phyloP scores from a whole-genome alignment of 257 asterid genomes.

The Verbascum thapsus region DNA sequence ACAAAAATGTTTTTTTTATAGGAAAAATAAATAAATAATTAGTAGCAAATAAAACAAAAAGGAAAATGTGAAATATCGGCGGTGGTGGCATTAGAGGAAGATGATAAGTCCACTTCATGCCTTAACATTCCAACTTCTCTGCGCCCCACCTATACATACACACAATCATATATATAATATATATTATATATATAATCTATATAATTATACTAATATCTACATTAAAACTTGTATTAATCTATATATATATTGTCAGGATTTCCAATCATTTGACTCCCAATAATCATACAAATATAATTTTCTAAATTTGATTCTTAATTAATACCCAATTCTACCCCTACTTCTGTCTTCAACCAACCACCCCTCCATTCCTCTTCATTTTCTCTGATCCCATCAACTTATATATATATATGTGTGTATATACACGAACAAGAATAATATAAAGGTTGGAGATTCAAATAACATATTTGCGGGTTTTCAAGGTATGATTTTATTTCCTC shows the following conservation, averaged over 20 bases:
- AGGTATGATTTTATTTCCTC: constrained; percentile 32
- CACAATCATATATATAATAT: neutral
- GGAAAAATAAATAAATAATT: too few relatives aligned
- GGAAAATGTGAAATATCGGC: constrained; percentile 33
- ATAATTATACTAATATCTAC: neutral
- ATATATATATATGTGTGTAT: constrained; percentile 27
- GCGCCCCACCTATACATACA: constrained; percentile 38
- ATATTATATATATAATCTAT: neutral
- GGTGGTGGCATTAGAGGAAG: constrained; percentile 51
- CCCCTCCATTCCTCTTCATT: constrained; percentile 45
- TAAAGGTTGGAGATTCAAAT: constrained; percentile 25
- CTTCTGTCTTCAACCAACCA: constrained; percentile 43
- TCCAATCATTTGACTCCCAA: constrained; percentile 34
- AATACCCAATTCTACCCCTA: constrained; percentile 38
- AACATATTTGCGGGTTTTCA: constrained; percentile 21
- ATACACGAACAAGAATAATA: constrained; percentile 9
- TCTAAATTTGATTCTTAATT: constrained; percentile 28
- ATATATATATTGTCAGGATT: constrained; percentile 36
- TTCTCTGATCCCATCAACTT: constrained; percentile 36
- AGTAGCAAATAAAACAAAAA: neutral
- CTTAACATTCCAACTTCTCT: constrained; percentile 57
- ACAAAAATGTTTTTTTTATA: neutral
- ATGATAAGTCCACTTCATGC: constrained; percentile 72
- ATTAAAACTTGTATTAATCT: constrained; percentile 13
- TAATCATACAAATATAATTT: constrained; percentile 12